phyloP scores from a whole-genome alignment of 2,329 filamentous ascomycete genomes.

The Elsinoe fawcettii region DNA sequence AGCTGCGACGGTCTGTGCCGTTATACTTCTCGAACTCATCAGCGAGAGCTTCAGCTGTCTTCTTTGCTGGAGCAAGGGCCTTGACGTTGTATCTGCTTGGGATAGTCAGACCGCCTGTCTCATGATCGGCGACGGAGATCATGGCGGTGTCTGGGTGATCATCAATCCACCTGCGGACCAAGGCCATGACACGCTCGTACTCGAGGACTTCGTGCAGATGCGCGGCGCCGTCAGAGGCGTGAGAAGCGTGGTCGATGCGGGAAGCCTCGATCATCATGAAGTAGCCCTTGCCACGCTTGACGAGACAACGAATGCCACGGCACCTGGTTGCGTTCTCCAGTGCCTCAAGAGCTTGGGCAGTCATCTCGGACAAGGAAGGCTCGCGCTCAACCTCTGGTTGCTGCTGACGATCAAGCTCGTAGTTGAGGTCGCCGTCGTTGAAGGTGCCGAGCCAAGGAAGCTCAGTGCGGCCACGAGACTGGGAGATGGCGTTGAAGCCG shows the following conservation, averaged over 20 bases:
- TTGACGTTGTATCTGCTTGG: conserved; percentile 32
- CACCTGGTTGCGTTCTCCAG: conserved; percentile 30
- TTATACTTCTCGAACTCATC: conserved; percentile 22
- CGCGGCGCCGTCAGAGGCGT: conserved; percentile 24
- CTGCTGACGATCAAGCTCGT: conserved; percentile 32
- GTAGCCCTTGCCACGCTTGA: conserved; percentile 29
- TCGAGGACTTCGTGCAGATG: conserved; percentile 34
- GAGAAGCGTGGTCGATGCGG: conserved; percentile 32
- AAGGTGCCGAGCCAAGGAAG: conserved; percentile 36
- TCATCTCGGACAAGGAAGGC: conserved; percentile 36
- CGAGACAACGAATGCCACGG: conserved; percentile 16
- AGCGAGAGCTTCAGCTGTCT: conserved; percentile 31
- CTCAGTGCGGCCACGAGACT: conserved; percentile 7
- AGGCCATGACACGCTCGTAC: conserved; percentile 34
- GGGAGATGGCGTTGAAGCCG: conserved; percentile 30
- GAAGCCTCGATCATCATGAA: conserved; percentile 37
- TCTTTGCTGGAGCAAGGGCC: conserved; percentile 26
- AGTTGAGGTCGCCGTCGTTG: conserved; percentile 33
- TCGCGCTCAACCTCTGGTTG: conserved; percentile 26
- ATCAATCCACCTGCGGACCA: conserved; percentile 36
- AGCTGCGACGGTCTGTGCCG: conserved; percentile 28
- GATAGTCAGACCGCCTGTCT: conserved; percentile 35
- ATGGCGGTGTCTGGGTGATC: conserved; percentile 33
- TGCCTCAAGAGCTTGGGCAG: conserved; percentile 32
- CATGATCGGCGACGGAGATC: conserved; percentile 36